Base-by-base conservation (phyloP, 257 asterid species). In the Jacaranda mimosifolia region DNA sequence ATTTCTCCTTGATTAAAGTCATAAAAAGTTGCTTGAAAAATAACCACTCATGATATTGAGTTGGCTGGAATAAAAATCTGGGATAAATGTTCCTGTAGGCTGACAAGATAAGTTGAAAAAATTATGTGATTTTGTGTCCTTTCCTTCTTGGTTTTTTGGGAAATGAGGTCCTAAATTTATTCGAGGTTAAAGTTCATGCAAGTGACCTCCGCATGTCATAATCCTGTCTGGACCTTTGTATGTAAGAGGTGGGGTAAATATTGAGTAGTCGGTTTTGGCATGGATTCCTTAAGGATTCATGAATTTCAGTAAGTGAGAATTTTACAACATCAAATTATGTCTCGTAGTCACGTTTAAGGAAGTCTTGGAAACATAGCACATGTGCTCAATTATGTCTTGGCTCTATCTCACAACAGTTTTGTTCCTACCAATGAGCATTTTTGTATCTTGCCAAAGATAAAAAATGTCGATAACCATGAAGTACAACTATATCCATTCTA, bases 281-380 rank as follows among this genome's bases (percentile, higher is more conserved):
- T 58, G 15, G 39, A 21, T 19, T 26, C 6, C 36, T 35, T 3
- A 48, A 14, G 21, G 56, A 32, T 68, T 26, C 60, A 68, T 48
- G 74, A 43, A 68, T 46, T 26, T 26, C 11, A 68, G 48, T 14
- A 68, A 39, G 18, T 32, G 12, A 68, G 45, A 3, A 68, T 19
- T 5, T 32, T 32, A 10, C 12, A 48, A 46, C 35, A 40, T 67
- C 39, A 59, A 59, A 26, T 26, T 59, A 26, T 68, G 70, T 63
- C 51, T 68, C 32, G 21, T 68, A 68, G 73, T 26, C 73, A 19
- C 6, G 19, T 46, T 17, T 4, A 13, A 0, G 60, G 14, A 48
- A 21, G 46, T 26, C 15, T 26, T 7, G 18, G 45, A 68, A 15
- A 68, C 74, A 68, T 68, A 26, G 74, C 74, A 68, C 74, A 68